Conservation (phyloP, 2,329 filamentous ascomycete species). For the Orbilia brochopaga region DNA sequence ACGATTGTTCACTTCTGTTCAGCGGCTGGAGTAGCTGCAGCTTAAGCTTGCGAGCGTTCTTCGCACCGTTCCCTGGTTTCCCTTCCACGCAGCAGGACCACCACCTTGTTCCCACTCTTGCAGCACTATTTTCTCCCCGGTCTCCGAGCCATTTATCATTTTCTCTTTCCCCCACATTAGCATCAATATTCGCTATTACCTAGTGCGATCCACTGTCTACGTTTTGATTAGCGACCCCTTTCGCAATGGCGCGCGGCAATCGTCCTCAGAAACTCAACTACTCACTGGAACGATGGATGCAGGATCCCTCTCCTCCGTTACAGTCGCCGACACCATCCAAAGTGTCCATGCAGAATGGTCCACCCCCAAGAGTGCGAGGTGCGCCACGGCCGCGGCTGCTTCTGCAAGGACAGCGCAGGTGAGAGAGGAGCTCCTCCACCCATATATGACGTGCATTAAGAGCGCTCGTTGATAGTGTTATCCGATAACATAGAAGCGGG, state of each 20-base stretch:
- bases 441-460: conserved; percentile 4
- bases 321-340: conserved; percentile 49
- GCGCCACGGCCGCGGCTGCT: conserved; percentile 77
- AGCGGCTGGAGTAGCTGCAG: background rate
- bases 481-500: conserved; percentile 71
- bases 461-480: conserved; percentile 18
- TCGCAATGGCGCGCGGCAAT: conserved; percentile 40
- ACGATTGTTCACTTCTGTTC: conserved; percentile 12
- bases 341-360: conserved; percentile 51
- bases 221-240: conserved; percentile 17
- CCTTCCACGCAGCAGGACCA: background rate
- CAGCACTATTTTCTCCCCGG: background rate
- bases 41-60: conserved; percentile 13
- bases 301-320: conserved; percentile 50
- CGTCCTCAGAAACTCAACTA: conserved; percentile 51
- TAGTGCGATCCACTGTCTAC: conserved; percentile 11
- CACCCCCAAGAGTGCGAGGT: conserved; percentile 38
- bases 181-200: conserved; percentile 12
- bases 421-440: conserved; percentile 55
- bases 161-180: background rate
- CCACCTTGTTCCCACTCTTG: conserved; percentile 1
- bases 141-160: background rate
- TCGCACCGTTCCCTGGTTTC: conserved; percentile 28
- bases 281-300: conserved; percentile 52
- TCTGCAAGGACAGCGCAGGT: conserved; percentile 96